phyloP scores from a whole-genome alignment of 805 yeast species.

The Candida montana region DNA sequence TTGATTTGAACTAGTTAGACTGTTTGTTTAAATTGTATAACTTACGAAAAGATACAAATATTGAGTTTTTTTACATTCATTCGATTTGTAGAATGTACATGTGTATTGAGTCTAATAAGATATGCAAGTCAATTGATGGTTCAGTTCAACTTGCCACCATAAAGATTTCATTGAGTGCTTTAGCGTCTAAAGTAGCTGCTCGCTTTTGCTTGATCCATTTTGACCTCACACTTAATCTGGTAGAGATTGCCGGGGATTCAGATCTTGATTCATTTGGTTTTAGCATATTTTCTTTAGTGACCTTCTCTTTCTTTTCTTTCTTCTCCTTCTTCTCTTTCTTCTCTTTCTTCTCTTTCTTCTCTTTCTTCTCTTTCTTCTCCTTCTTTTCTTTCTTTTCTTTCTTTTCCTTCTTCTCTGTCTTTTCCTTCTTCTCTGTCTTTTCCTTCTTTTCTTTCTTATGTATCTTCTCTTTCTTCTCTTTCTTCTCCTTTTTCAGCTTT shows the following conservation, averaged over 20 bases:
- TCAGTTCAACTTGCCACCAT: constrained; percentile 75
- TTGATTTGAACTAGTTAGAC: constrained; percentile 19
- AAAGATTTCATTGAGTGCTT: constrained; percentile 86
- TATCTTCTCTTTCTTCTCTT: constrained; percentile 25
- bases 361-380: constrained; percentile 27
- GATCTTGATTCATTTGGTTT: constrained; percentile 30
- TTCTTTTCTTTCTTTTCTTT: constrained; percentile 26
- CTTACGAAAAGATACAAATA: no score
- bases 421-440: constrained; percentile 24
- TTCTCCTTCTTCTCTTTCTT: constrained; percentile 26
- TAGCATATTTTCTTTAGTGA: constrained; percentile 38
- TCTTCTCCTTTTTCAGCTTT: constrained; percentile 24
- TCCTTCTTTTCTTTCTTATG: constrained; percentile 24
- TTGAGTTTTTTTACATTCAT: no score
- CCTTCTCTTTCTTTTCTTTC: constrained; percentile 27
- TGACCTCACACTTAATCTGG: constrained; percentile 73
- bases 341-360: constrained; percentile 26
- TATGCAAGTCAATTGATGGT: no score
- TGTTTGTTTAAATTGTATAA: no score
- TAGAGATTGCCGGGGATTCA: constrained; percentile 34
- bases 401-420: constrained; percentile 24
- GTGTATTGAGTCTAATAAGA: no score
- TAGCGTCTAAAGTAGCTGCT: constrained; percentile 85
- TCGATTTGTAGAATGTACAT: no score
- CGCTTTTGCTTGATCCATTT: constrained; percentile 86